Conservation (phyloP, 1,139 yeast genomes). For the Yamadazyma trypodendri region DNA sequence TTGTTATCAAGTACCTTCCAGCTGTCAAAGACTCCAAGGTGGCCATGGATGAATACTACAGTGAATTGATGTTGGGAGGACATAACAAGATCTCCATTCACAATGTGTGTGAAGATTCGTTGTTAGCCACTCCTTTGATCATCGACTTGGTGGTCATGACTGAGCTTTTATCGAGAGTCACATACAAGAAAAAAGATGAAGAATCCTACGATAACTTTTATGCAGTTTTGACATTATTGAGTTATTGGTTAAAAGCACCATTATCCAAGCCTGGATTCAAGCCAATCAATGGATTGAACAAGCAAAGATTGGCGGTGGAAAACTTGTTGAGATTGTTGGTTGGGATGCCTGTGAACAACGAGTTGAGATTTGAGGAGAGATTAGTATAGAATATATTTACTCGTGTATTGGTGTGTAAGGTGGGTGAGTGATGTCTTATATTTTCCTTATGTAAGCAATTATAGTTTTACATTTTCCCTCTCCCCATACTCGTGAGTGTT, state of each 20-base stretch:
- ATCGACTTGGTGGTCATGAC: slow-evolving; percentile 88
- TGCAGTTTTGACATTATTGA: slow-evolving; percentile 81
- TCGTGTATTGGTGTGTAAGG: too few species aligned
- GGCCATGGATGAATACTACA: slow-evolving; percentile 97
- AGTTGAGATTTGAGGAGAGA: slow-evolving; percentile 92
- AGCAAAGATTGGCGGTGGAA: slow-evolving; percentile 90
- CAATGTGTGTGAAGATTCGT: slow-evolving; percentile 94
- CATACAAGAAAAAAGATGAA: slow-evolving; percentile 55
- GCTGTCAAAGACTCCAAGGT: slow-evolving; percentile 97
- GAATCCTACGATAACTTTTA: slow-evolving; percentile 65
- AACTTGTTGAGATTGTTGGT: slow-evolving; percentile 86
- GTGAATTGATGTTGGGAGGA: slow-evolving; percentile 96
- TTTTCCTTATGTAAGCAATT: slow-evolving; percentile 1
- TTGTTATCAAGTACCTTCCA: slow-evolving; percentile 89
- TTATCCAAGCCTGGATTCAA: slow-evolving; percentile 87
- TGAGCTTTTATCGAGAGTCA: slow-evolving; percentile 85
- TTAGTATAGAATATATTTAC: slow-evolving; percentile 39
- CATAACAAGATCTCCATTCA: slow-evolving; percentile 92
- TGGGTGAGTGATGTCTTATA: too few species aligned
- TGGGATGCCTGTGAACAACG: slow-evolving; percentile 88
- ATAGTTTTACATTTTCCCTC: too few species aligned
- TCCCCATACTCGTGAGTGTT: background rate
- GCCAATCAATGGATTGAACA: slow-evolving; percentile 90
- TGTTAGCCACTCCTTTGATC: slow-evolving; percentile 91
- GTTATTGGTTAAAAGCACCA: slow-evolving; percentile 98